Evolutionary conservation across 2,329 filamentous ascomycete species (phyloP), one percentile per base, ranked within the genome.

Genomic region (Colletotrichum phormii): DNA sequence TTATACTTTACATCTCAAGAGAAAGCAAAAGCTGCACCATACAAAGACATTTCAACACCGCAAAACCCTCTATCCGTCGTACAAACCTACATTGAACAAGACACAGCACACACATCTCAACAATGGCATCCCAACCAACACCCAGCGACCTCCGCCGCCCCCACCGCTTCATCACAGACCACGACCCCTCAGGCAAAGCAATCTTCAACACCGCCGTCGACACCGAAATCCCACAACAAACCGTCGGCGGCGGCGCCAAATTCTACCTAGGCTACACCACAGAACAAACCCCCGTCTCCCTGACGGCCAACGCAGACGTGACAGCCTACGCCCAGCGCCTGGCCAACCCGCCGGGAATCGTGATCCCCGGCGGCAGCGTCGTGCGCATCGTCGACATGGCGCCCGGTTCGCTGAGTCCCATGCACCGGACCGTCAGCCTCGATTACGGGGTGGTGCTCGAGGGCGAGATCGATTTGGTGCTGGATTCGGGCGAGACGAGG

Each of bases 401-500:
- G 0, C 86, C 87, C 0, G 74, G 64, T 0, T 54, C 57, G n/a
- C 76, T 18, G 84, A 80, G 63, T 75, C 78, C 64, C 22, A 87
- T 89, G 83, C 89, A 90, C 75, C 84, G 88, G 13, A 89, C 88
- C 0, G 83, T 87, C 75, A 87, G 84, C 46, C 79, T 90, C 2
- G 89, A 90, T 75, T 90, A 87, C 75, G 89, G 87, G 1, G 82
- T 90, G 60, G 84, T 90, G 3, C 76, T 90, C 8, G 88, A 90
- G 75, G 89, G 89, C 1, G 82, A 84, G 75, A 76, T 90, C 29
- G 86, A 89, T 67, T 82, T 89, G 78, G 66, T 85, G 4, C 79
- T 90, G 6, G 89, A 89, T 72, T 85, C 84, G 18, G 88, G 88
- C 1, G 86, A 86, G 68, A 81, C 78, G 61, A 81, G 82, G 57